Evolutionary conservation across 169 alveolate species (phyloP), one percentile per base, ranked within the genome.

Genomic region (Cryptosporidium ubiquitum): DNA sequence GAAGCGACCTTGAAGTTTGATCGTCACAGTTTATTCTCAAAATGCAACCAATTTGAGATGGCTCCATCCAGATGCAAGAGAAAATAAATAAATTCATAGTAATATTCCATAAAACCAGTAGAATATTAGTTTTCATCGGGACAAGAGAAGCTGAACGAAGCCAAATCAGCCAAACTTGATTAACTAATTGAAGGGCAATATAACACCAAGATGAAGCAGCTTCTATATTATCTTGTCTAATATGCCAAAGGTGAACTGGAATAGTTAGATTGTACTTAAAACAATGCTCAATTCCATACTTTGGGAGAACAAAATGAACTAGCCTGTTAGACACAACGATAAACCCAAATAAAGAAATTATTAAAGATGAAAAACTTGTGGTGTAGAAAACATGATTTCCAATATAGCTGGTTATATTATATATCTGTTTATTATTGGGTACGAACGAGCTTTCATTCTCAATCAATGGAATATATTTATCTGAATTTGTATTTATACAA

Each of bases 121-220:
- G 20, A 40, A 31, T 47, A 61, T 61, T 79, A 18, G 42, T 58
- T 40, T 61, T 79, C 47, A 79, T 61, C 7, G 51, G 29, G 5
- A 61, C 58, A 12, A 79, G 51, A 16, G 68, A 60, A 14, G 75
- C 37, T 18, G 68, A 37, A 33, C 75, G 68, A 2, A 40, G 5
- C 73, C 79, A 61, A 57, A 60, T 79, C 2, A 68, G 58, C 89
- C 89, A 79, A n/a, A 64, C 33, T 61, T 79, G 89, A 31, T 79
- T 79, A 1, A 79, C 75, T 42, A 79, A 26, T 29, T 79, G 89
- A 40, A 79, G 61, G 29, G 75, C 58, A 35, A 79, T 58, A 40
- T 79, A 79, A 79, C 89, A 79, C 89, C 89, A 79, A 12, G 89
- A 37, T 7, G 89, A 79, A 9, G 89, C 73, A 2, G 89, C 68